Base-by-base conservation (phyloP, 768 basidiomycete species). In the Calocybe cyanea region DNA sequence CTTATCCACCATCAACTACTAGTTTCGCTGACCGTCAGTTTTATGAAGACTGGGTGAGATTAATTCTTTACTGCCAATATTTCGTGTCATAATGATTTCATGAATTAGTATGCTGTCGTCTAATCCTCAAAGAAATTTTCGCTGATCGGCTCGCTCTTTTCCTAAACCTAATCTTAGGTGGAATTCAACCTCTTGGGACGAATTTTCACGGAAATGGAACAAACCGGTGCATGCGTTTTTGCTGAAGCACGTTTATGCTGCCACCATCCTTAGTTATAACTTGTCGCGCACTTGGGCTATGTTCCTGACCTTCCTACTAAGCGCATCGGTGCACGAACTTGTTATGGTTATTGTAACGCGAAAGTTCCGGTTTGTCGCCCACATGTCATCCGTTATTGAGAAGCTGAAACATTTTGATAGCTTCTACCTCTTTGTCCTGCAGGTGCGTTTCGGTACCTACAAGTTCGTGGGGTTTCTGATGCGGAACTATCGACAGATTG, bases 121-220 rank as follows among this genome's bases (percentile, higher is more conserved):
- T n/a, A n/a, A n/a, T n/a, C n/a, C n/a, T n/a, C n/a, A n/a, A n/a
- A n/a, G n/a, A n/a, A n/a, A n/a, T n/a, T n/a, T n/a, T n/a, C n/a
- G n/a, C n/a, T n/a, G n/a, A n/a, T n/a, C n/a, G n/a, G n/a, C n/a
- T n/a, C n/a, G n/a, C n/a, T n/a, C n/a, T n/a, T n/a, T n/a, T n/a
- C n/a, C n/a, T n/a, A n/a, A 28, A 28, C 25, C 25, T 28, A 11
- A 24, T 18, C 38, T 24, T 52, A 70, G 81, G 88, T 97, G 95
- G 95, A 98, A 98, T 65, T 92, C 92, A 5, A 92, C 87, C 0
- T 90, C 92, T 2, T 93, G 88, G 89, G 95, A 97, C 55, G 92
- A 97, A 64, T 97, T 95, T 63, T 89, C 94, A 3, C 83, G 96
- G 35, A 94, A 95, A 69, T 98, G 96, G 95, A 98, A 98, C 69